Evolutionary conservation across 2,329 filamentous ascomycete species (phyloP), one percentile per base, ranked within the genome.

Genomic region (Beauveria asiatica): DNA sequence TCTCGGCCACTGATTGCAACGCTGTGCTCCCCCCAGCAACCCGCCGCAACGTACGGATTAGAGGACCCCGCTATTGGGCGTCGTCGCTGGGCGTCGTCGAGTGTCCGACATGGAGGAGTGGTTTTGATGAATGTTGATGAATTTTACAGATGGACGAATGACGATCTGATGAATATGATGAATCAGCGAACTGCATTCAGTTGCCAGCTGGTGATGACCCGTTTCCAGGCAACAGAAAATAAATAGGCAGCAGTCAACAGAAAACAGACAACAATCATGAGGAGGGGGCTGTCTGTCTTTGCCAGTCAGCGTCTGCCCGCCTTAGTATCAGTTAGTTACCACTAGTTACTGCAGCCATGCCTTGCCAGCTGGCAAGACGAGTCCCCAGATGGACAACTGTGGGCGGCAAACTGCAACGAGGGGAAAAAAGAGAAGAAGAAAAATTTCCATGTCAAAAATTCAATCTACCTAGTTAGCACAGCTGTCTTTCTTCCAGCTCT

Each of bases 331-430:
- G n/a, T n/a, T 42, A 19, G 5, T 10, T 42, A 19, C 25, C 48
- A 30, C 25, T 27, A n/a, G n/a, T n/a, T n/a, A 50, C 30, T 19
- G 10, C 44, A 51, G 27, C 19, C 13, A 41, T 39, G 50, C 44
- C 37, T 37, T 56, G 58, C 51, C 58, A 60, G 58, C 58, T 55
- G 58, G 58, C 58, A 50, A 49, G 33, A 37, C 33, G 33, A 37
- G 5, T 42, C 50, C 50, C 50, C 50, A 53, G 50, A 53, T 53
- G 50, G 50, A 16, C 33, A 25, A 42, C 25, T 21, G 52, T 45
- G 52, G 52, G 41, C 52, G 41, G 52, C 52, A 55, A 55, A 55
- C 48, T 33, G 48, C 17, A 33, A 19, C 17, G 5, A 9, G 16
- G 25, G 13, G 27, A 19, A 37, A 49, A 39, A 46, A 19, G n/a